These are phyloP conservation scores for Exsudoporus floridanus DNA, from an alignment of 1,284 basidiomycete species.

Conservation along the genomic window DNA sequence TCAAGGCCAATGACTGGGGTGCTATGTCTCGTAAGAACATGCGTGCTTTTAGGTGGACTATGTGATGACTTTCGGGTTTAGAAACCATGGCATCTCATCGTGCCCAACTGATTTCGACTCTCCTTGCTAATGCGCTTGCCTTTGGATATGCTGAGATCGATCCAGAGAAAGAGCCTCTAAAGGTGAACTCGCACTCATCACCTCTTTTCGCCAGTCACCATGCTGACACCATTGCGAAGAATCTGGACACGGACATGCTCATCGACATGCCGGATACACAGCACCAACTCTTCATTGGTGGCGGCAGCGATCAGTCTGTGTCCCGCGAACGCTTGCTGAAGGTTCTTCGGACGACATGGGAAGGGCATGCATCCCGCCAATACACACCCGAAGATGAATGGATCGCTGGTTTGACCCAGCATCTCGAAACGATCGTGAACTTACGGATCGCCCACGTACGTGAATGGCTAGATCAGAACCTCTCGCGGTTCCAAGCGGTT, in stretches of 20 bases:
- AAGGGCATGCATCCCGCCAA: conserved; percentile 31
- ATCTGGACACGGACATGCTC: conserved; percentile 47
- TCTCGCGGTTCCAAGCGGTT: conserved; percentile 43
- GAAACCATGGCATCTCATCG: conserved; percentile 59
- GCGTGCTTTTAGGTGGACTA: not conserved
- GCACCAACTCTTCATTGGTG: conserved; percentile 40
- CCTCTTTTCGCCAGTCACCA: fast-evolving
- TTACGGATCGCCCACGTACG: conserved; percentile 46
- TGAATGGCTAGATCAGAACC: conserved; percentile 51
- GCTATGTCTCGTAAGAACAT: conserved; percentile 52
- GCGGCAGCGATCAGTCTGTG: conserved; percentile 14
- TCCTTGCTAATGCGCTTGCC: conserved; percentile 46
- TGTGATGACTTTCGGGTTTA: conserved; percentile 22
- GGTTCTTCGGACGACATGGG: conserved; percentile 38
- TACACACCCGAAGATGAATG: conserved; percentile 41
- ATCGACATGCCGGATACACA: conserved; percentile 40
- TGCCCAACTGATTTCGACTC: conserved; percentile 42
- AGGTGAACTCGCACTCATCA: conserved; percentile 33
- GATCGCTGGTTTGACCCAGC: conserved; percentile 36
- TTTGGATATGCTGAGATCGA: conserved; percentile 48
- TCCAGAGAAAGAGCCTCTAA: conserved; percentile 48
- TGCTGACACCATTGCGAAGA: conserved; percentile 32
- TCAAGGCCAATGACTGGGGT: conserved; percentile 62
- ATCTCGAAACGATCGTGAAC: conserved; percentile 42
- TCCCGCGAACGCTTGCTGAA: conserved; percentile 35